A percentile compares a stretch with the other conserved stretches of the same genome.
Conservation (phyloP, 805 yeast species). For the Candida railenensis region DNA sequence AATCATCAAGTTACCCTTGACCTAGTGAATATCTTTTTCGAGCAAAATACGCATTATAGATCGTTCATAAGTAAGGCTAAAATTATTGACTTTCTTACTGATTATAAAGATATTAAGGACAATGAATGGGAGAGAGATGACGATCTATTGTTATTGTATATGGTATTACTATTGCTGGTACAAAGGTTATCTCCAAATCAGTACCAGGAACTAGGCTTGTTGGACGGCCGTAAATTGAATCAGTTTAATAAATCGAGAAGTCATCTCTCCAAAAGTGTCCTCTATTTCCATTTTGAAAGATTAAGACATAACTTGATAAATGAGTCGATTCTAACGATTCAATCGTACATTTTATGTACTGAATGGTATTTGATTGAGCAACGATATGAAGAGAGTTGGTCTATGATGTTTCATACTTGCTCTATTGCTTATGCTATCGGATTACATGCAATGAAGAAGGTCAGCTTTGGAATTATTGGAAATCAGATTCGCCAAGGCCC, state of each 20-base stretch:
- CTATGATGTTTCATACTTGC: slow-evolving; percentile 47
- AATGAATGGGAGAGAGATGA: slow-evolving; percentile 48
- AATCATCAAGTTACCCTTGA: slow-evolving; percentile 33
- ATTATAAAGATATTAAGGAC: slow-evolving; percentile 29
- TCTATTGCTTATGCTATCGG: slow-evolving; percentile 53
- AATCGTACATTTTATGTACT: slow-evolving; percentile 50
- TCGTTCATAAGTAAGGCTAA: slow-evolving; percentile 36
- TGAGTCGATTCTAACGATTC: slow-evolving; percentile 49
- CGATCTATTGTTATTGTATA: slow-evolving; percentile 44
- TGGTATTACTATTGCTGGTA: slow-evolving; percentile 43
- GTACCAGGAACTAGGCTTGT: slow-evolving; percentile 10
- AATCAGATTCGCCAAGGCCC: background rate
- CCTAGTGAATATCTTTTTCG: slow-evolving; percentile 44
- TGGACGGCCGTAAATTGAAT: slow-evolving; percentile 17
- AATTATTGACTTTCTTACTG: slow-evolving; percentile 35
- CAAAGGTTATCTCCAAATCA: slow-evolving; percentile 34
- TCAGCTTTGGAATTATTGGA: slow-evolving; percentile 14
- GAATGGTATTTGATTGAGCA: slow-evolving; percentile 51
- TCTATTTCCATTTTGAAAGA: slow-evolving; percentile 42
- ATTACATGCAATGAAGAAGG: slow-evolving; percentile 43
- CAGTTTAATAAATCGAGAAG: slow-evolving; percentile 17
- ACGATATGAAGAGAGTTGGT: slow-evolving; percentile 53
- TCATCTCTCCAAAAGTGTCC: slow-evolving; percentile 18
- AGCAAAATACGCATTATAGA: slow-evolving; percentile 35
- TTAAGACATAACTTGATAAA: slow-evolving; percentile 46